Conservation (phyloP, 2,329 filamentous ascomycete species). For the Diplodia scrobiculata region DNA sequence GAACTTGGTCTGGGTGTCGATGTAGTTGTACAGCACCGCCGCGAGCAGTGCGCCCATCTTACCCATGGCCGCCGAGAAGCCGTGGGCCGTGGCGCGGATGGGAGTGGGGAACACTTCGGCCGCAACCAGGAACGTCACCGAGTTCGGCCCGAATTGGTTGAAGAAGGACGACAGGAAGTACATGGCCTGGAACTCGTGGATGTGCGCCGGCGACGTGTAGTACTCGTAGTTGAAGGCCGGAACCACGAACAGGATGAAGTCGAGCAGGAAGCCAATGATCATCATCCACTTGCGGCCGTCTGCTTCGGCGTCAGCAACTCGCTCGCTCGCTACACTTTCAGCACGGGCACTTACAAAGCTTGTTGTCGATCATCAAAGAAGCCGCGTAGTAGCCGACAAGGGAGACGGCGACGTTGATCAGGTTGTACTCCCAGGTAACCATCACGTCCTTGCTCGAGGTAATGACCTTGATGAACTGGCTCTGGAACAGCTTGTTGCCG, state of each 20-base stretch:
- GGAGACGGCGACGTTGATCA: constrained; percentile 86
- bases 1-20: constrained; percentile 80
- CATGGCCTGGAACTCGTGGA: constrained; percentile 94
- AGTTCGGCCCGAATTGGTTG: constrained; percentile 98
- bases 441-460: constrained; percentile 73
- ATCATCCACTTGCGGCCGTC: constrained; percentile 94
- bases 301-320: constrained; percentile 22
- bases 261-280: constrained; percentile 87
- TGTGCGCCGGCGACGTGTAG: constrained; percentile 70
- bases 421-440: constrained; percentile 86
- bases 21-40: constrained; percentile 92
- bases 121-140: constrained; percentile 92
- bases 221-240: constrained; percentile 86
- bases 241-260: constrained; percentile 90
- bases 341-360: constrained; percentile 61
- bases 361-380: constrained; percentile 88
- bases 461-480: constrained; percentile 83
- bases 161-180: constrained; percentile 98
- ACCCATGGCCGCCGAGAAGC: constrained; percentile 87
- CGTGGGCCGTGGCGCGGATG: constrained; percentile 89
- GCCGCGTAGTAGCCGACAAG: constrained; percentile 88
- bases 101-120: constrained; percentile 96
- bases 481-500: constrained; percentile 97
- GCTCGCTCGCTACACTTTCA: too few species aligned
- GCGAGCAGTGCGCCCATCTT: constrained; percentile 87